A percentile compares a stretch with the other conserved stretches of the same genome.
Conservation (phyloP, 768 basidiomycete species). For the Termitomyces sp. region DNA sequence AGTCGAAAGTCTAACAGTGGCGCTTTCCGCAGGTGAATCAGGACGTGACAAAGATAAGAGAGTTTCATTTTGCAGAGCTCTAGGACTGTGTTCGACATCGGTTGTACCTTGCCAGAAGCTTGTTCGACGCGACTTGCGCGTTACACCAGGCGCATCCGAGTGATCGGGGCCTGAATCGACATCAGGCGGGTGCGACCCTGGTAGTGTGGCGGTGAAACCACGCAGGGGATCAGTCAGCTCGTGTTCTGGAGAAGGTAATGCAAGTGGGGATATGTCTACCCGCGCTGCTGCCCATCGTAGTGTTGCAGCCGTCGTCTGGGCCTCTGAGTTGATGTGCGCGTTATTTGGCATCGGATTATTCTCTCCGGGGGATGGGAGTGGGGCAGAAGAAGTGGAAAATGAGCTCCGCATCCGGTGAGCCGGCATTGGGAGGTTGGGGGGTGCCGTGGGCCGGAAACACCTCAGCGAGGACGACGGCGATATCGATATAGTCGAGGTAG, state of each 20-base stretch:
- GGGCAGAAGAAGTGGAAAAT: slow-evolving; percentile 17
- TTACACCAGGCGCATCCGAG: slow-evolving; percentile 40
- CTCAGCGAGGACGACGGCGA: slow-evolving; percentile 9
- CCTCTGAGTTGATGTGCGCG: slow-evolving; percentile 37
- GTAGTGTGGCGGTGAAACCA: slow-evolving; percentile 59
- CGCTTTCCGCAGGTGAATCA: background rate
- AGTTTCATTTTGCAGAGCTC: slow-evolving; percentile 7
- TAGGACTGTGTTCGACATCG: slow-evolving; percentile 42
- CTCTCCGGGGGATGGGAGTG: slow-evolving; percentile 13
- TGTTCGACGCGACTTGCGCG: slow-evolving; percentile 51
- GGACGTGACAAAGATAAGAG: slow-evolving; percentile 1
- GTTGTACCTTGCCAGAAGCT: slow-evolving; percentile 79
- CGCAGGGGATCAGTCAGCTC: slow-evolving; percentile 91
- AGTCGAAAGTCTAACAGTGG: background rate
- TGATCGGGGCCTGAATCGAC: slow-evolving; percentile 19
- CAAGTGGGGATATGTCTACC: slow-evolving; percentile 80
- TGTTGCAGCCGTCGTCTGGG: slow-evolving; percentile 69
- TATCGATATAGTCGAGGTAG: slow-evolving; percentile 9
- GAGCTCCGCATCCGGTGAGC: slow-evolving; percentile 18
- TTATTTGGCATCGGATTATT: slow-evolving; percentile 13
- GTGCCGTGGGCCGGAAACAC: slow-evolving; percentile 12
- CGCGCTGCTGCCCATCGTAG: slow-evolving; percentile 83
- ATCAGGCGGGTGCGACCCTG: slow-evolving; percentile 47
- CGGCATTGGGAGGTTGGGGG: slow-evolving; percentile 13
- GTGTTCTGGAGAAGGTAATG: slow-evolving; percentile 85